Evolutionary conservation across 129 eudicot species (phyloP).

Genomic region (Kitagawia praeruptora): DNA sequence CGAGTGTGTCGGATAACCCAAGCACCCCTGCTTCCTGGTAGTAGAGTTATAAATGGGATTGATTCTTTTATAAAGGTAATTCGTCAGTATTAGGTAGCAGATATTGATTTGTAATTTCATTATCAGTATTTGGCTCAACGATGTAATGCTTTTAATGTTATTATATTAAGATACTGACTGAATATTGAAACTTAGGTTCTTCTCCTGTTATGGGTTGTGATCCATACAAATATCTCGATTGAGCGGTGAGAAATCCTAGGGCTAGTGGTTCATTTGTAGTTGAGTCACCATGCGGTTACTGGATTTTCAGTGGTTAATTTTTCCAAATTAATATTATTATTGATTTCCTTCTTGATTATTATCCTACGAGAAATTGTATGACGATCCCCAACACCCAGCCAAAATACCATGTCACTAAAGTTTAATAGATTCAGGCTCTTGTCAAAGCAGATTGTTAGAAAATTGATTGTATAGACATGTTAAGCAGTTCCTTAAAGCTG

Average conservation of each 20-base stretch:
- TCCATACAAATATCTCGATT: neutral
- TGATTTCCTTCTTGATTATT: neutral
- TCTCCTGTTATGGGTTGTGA: neutral
- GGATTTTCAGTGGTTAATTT: neutral
- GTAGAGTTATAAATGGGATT: too few relatives aligned
- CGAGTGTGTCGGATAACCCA: too few relatives aligned
- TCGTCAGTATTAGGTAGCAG: too few relatives aligned
- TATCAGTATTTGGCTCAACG: too few relatives aligned
- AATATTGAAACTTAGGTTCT: neutral
- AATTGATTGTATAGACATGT: neutral
- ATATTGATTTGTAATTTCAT: too few relatives aligned
- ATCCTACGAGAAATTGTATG: neutral
- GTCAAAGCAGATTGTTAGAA: neutral
- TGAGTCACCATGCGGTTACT: neutral
- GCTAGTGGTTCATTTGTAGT: neutral
- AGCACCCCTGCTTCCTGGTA: too few relatives aligned
- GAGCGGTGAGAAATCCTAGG: neutral
- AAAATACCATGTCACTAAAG: neutral
- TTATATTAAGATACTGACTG: too few relatives aligned
- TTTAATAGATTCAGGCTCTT: neutral
- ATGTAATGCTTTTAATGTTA: too few relatives aligned
- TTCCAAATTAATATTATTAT: neutral
- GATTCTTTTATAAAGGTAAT: too few relatives aligned
- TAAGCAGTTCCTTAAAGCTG: neutral
- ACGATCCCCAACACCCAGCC: neutral